A percentile compares a stretch with the other conserved stretches of the same genome.
Evolutionary conservation across 1,284 basidiomycete genomes (phyloP).

Genomic region (Cryptococcus sp.): DNA sequence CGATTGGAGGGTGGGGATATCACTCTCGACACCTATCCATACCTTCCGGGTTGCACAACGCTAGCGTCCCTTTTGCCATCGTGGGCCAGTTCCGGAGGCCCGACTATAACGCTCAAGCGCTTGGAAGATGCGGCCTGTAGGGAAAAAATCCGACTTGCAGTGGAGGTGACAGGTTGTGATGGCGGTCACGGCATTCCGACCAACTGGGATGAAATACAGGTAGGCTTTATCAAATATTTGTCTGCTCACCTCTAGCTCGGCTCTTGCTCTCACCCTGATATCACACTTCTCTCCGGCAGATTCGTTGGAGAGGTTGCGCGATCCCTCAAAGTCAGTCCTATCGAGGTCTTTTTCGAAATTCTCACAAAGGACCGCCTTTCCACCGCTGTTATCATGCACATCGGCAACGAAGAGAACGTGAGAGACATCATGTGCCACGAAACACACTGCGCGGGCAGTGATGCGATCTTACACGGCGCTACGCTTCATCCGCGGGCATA

Average conservation of each 20-base stretch:
- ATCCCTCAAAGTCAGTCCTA: conserved; percentile 14
- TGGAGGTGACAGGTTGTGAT: conserved; percentile 48
- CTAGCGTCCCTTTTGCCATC: conserved; percentile 44
- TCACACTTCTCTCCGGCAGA: conserved; percentile 25
- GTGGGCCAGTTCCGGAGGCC: conserved; percentile 48
- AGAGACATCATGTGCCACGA: conserved; percentile 44
- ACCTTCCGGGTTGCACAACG: conserved; percentile 50
- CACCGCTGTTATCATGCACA: conserved; percentile 48
- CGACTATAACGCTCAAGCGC: conserved; percentile 35
- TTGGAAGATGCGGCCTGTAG: conserved; percentile 31
- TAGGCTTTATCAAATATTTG: conserved; percentile 13
- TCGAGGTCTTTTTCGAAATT: conserved; percentile 45
- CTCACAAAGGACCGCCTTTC: conserved; percentile 41
- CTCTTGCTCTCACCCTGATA: conserved; percentile 28
- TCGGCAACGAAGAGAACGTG: conserved; percentile 52
- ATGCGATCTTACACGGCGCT: conserved; percentile 46
- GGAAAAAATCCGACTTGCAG: conserved; percentile 41
- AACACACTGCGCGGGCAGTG: conserved; percentile 44
- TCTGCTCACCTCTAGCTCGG: conserved; percentile 26
- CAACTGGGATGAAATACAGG: conserved; percentile 48
- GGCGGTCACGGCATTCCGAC: conserved; percentile 51
- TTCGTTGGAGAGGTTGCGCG: conserved; percentile 32
- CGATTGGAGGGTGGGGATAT: conserved; percentile 35
- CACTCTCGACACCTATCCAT: conserved; percentile 51
- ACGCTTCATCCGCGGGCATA: conserved; percentile 33